Evolutionary conservation across 495 filamentous ascomycete species (phyloP).

Genomic region (Wilcoxina mikolae): DNA sequence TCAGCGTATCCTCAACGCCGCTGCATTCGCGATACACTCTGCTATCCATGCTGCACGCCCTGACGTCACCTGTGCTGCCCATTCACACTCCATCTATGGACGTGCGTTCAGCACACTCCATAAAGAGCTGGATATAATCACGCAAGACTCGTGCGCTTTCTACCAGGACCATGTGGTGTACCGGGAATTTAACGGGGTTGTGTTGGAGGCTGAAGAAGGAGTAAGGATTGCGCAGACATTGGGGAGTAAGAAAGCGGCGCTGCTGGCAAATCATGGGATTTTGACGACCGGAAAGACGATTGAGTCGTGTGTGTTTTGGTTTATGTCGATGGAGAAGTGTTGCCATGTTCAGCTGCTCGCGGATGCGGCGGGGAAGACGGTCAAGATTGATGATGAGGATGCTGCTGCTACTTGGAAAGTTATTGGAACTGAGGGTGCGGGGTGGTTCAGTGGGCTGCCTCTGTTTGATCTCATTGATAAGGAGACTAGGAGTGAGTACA

Average conservation of each 20-base stretch:
- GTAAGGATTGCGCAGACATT: constrained; percentile 48
- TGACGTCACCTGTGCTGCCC: constrained; percentile 57
- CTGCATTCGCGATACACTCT: constrained; percentile 50
- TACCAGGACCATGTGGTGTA: constrained; percentile 34
- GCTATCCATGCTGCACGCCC: constrained; percentile 55
- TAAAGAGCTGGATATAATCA: constrained; percentile 52
- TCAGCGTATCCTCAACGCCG: constrained; percentile 44
- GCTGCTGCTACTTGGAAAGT: constrained; percentile 52
- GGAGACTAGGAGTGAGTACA: constrained; percentile 34
- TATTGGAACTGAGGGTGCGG: constrained; percentile 45
- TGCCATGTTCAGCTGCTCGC: constrained; percentile 38
- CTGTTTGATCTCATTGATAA: constrained; percentile 57
- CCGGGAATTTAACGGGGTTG: constrained; percentile 53
- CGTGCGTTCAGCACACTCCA: constrained; percentile 54
- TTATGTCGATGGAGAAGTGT: constrained; percentile 40
- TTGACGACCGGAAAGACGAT: constrained; percentile 41
- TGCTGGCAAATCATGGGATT: constrained; percentile 53
- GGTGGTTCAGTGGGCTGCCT: constrained; percentile 62
- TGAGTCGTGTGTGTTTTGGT: constrained; percentile 57
- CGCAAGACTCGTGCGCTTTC: constrained; percentile 58
- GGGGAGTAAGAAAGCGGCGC: constrained; percentile 51
- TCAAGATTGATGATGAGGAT: constrained; percentile 54
- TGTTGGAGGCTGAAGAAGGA: constrained; percentile 57
- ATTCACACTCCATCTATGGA: constrained; percentile 58
- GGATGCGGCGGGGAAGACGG: constrained; percentile 53